Evolutionary conservation across 257 asterid species (phyloP).

Genomic region (Leonotis leonurus): DNA sequence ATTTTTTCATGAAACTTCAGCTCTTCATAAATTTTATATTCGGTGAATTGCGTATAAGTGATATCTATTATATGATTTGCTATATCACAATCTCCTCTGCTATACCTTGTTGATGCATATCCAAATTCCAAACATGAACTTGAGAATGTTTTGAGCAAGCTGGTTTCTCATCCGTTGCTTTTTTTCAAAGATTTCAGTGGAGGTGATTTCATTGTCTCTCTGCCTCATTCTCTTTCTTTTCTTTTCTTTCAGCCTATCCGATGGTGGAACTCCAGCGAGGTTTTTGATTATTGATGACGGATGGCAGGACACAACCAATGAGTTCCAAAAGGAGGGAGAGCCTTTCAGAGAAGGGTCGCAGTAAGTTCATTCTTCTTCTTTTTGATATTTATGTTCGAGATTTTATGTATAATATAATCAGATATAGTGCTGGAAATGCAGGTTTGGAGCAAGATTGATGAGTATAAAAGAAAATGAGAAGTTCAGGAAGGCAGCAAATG

Average conservation of each 20-base stretch:
- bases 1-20: background rate
- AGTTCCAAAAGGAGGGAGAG: constrained; percentile 38
- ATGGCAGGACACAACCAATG: constrained; percentile 45
- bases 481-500: constrained; percentile 27
- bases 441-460: constrained; percentile 52
- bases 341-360: constrained; percentile 38
- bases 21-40: background rate
- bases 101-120: background rate
- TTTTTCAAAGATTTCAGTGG: background rate
- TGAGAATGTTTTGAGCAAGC: background rate
- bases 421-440: constrained; percentile 19
- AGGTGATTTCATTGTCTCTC: background rate
- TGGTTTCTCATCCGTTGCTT: background rate
- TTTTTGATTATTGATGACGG: constrained; percentile 44
- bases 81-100: background rate
- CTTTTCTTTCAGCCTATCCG: constrained; percentile 29
- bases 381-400: background rate
- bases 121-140: background rate
- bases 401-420: background rate
- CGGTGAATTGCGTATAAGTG: background rate
- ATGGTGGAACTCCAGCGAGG: constrained; percentile 41
- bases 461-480: constrained; percentile 49
- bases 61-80: background rate
- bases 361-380: constrained; percentile 17
- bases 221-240: background rate